Conservation (phyloP, 2,329 filamentous ascomycete genomes). For the Sarocladiaceae sp. region DNA sequence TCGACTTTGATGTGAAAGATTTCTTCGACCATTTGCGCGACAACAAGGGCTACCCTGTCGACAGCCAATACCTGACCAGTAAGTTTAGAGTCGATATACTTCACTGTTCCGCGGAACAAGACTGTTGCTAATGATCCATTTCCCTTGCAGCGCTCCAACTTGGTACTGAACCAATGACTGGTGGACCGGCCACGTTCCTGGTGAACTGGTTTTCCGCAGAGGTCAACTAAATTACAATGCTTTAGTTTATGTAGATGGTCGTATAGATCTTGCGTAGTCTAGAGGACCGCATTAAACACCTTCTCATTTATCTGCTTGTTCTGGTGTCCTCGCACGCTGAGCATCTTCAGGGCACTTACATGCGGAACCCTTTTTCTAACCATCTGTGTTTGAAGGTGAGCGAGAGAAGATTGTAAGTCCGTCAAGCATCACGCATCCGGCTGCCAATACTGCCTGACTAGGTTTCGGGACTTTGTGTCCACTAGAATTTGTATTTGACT, state of each 20-base stretch:
- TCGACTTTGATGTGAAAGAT: slow-evolving; percentile 46
- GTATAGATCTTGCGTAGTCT: background rate
- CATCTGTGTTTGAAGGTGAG: too few relatives aligned
- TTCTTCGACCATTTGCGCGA: slow-evolving; percentile 49
- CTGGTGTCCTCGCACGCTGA: too few relatives aligned
- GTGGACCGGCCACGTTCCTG: slow-evolving; percentile 24
- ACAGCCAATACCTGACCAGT: slow-evolving; percentile 39
- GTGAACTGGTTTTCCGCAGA: slow-evolving; percentile 15
- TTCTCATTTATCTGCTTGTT: too few relatives aligned
- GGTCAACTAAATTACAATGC: slow-evolving; percentile 8
- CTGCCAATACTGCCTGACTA: too few relatives aligned
- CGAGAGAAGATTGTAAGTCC: too few relatives aligned
- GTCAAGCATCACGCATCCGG: too few relatives aligned
- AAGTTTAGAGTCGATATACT: background rate
- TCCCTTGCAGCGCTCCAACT: slow-evolving; percentile 1
- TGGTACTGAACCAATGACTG: slow-evolving; percentile 50
- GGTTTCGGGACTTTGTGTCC: too few relatives aligned
- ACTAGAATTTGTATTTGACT: too few relatives aligned
- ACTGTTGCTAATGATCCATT: background rate
- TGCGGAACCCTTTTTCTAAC: too few relatives aligned
- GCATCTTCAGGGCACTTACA: too few relatives aligned
- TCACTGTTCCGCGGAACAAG: slow-evolving; percentile 5
- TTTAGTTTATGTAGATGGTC: background rate
- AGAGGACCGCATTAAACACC: background rate
- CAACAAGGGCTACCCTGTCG: slow-evolving; percentile 37